Percentiles rank a stretch among this genome's conserved stretches.
These are phyloP conservation scores for Spathaspora gorwiae DNA, from an alignment of 805 yeast genomes.

Conservation along the genomic window DNA sequence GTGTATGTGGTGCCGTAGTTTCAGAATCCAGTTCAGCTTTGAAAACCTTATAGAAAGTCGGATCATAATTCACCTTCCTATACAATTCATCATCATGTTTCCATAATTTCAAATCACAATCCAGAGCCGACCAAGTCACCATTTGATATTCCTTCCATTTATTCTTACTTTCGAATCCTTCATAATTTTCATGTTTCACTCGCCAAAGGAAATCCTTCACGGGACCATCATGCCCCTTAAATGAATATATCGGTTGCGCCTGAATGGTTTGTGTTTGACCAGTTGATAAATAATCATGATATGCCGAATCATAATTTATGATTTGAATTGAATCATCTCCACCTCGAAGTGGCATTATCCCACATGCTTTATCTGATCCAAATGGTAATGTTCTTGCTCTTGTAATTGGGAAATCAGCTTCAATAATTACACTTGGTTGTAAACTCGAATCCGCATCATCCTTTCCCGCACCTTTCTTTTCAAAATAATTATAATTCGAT, in stretches of 20 bases:
- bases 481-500: constrained; percentile 17
- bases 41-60: constrained; percentile 13
- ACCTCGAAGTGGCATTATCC: constrained; percentile 86
- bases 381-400: constrained; percentile 86
- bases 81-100: constrained; percentile 43
- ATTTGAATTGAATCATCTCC: constrained; percentile 65
- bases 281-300: constrained; percentile 19
- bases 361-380: constrained; percentile 69
- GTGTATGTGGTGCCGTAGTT: constrained; percentile 2
- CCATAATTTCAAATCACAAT: constrained; percentile 82
- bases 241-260: constrained; percentile 48
- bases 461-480: constrained; percentile 3
- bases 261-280: constrained; percentile 22
- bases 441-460: constrained; percentile 2
- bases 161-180: constrained; percentile 44
- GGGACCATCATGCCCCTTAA: constrained; percentile 79
- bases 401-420: constrained; percentile 81
- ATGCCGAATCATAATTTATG: constrained; percentile 43
- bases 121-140: constrained; percentile 87
- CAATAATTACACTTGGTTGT: constrained; percentile 54
- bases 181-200: constrained; percentile 34
- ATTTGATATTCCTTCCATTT: constrained; percentile 84
- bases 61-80: constrained; percentile 34
- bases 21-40: constrained; percentile 8
- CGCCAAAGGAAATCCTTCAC: constrained; percentile 90